These are phyloP conservation scores for Zostera marina DNA, from an alignment of 116 monocot genomes.

Conservation along the genomic window DNA sequence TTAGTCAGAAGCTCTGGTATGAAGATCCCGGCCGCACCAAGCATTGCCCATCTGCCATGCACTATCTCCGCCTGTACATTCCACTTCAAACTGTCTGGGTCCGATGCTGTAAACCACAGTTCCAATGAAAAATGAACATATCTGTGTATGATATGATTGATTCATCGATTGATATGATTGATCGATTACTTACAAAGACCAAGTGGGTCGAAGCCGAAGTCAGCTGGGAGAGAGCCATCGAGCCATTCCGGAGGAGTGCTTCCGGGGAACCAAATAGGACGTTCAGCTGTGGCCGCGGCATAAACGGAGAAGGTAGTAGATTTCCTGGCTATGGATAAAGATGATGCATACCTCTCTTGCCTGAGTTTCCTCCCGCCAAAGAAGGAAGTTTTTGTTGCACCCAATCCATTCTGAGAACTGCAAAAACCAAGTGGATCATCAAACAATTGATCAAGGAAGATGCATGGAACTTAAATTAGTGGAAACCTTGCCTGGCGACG, in stretches of 20 bases:
- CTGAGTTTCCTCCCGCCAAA: slow-evolving; percentile 50
- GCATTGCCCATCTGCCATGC: slow-evolving; percentile 99
- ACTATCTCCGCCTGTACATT: slow-evolving; percentile 85
- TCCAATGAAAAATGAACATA: no score
- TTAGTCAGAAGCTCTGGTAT: slow-evolving; percentile 91
- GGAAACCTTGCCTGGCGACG: slow-evolving; percentile 35
- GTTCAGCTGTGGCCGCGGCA: slow-evolving; percentile 37
- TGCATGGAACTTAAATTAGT: neutral
- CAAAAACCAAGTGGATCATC: no score
- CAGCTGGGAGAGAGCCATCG: slow-evolving; percentile 92
- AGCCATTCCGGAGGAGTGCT: slow-evolving; percentile 96
- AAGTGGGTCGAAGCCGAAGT: slow-evolving; percentile 95
- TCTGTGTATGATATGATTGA: no score
- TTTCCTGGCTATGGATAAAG: slow-evolving; percentile 10
- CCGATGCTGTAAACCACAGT: slow-evolving; percentile 45
- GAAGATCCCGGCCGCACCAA: slow-evolving; percentile 94
- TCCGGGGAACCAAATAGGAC: slow-evolving; percentile 94
- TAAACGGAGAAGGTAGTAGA: slow-evolving; percentile 23
- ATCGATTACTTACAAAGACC: slow-evolving; percentile 65
- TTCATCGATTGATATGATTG: no score
- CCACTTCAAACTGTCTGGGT: slow-evolving; percentile 87
- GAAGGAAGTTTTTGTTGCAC: slow-evolving; percentile 40
- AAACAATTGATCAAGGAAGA: no score
- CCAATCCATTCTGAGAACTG: slow-evolving; percentile 31
- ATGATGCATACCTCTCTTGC: slow-evolving; percentile 15